Conservation (phyloP, 225 moss, liverwort and hornwort genomes). For the Polytrichum formosum region DNA sequence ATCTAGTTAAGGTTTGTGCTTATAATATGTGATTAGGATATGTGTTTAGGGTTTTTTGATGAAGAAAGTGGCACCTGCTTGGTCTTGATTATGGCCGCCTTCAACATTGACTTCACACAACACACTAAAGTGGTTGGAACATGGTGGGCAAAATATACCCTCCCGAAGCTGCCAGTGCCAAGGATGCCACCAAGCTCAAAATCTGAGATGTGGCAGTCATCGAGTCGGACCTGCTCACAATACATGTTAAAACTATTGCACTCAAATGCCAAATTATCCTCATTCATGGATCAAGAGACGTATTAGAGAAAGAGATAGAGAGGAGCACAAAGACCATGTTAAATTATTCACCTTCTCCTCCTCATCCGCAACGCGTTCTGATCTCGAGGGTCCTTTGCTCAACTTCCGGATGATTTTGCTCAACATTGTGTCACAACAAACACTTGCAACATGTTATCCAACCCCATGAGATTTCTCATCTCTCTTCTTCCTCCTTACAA, state of each 20-base stretch:
- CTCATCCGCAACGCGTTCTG: no score
- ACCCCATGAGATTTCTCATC: no score
- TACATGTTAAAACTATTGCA: neutral
- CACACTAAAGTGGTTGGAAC: constrained; percentile 34
- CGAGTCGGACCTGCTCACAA: constrained; percentile 7
- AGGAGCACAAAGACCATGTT: neutral
- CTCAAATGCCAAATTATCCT: neutral
- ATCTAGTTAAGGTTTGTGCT: neutral
- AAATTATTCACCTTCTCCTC: neutral
- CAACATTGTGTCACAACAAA: neutral
- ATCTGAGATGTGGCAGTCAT: constrained; percentile 12
- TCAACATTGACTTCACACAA: constrained; percentile 53
- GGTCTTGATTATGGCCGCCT: constrained; percentile 49
- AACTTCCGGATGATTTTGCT: constrained; percentile 3
- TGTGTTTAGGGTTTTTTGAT: neutral
- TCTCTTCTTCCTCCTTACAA: no score
- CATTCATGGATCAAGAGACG: no score
- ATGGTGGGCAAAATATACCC: constrained; percentile 37
- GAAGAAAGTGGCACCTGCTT: constrained; percentile 35
- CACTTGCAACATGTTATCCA: no score
- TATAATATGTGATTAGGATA: neutral
- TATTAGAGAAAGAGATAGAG: neutral
- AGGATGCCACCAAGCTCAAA: constrained; percentile 15
- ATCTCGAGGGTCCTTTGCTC: neutral
- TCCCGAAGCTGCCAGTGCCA: constrained; percentile 22